A percentile compares a stretch with the other conserved stretches of the same genome.
Evolutionary conservation across 1,139 yeast genomes (phyloP).

Genomic region (Ogataea hybrid): DNA sequence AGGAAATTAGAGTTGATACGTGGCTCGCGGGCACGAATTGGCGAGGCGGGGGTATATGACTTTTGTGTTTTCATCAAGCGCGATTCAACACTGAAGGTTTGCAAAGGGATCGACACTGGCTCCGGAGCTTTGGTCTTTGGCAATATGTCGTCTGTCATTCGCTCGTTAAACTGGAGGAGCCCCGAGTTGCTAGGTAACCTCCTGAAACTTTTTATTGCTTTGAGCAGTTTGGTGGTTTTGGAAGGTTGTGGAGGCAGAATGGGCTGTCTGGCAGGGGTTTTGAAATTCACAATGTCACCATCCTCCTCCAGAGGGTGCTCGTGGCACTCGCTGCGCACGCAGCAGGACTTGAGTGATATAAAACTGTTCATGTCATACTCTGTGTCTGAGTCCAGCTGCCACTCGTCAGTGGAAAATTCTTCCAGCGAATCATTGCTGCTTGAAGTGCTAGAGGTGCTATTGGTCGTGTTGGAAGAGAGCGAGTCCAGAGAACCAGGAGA

Average conservation of each 20-base stretch:
- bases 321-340: slow-evolving; percentile 4
- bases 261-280: neutral
- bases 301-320: slow-evolving; percentile 5
- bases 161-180: slow-evolving; percentile 16
- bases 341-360: slow-evolving; percentile 4
- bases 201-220: slow-evolving; percentile 11
- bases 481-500: slow-evolving; percentile 1
- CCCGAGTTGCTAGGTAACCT: slow-evolving; percentile 9
- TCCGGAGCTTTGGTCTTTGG: slow-evolving; percentile 3
- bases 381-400: slow-evolving; percentile 9
- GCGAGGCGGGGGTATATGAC: neutral
- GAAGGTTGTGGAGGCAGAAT: slow-evolving; percentile 1
- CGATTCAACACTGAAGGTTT: slow-evolving; percentile 13
- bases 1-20: slow-evolving; percentile 48
- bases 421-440: slow-evolving; percentile 7
- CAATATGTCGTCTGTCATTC: slow-evolving; percentile 13
- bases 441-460: slow-evolving; percentile 1
- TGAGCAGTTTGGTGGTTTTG: slow-evolving; percentile 8
- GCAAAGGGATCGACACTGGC: slow-evolving; percentile 10
- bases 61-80: slow-evolving; percentile 2
- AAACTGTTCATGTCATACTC: slow-evolving; percentile 10
- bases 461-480: neutral
- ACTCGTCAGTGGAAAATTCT: slow-evolving; percentile 8
- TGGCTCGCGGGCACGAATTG: slow-evolving; percentile 40
- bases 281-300: too few relatives aligned